Conservation (phyloP, 495 filamentous ascomycete species). For the Aspergillus steynii region DNA sequence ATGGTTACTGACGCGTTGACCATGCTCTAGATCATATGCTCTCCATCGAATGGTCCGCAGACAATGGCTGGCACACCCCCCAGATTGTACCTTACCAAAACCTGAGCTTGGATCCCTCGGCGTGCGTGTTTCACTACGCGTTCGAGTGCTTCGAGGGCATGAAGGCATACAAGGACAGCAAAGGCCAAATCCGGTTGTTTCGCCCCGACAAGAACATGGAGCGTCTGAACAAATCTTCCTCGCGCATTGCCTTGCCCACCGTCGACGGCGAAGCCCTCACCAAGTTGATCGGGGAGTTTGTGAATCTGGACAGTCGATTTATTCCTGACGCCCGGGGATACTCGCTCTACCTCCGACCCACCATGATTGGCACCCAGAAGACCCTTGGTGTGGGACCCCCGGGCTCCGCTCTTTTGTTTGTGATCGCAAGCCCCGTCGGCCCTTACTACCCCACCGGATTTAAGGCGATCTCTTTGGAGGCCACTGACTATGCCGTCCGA, state of each 20-base stretch:
- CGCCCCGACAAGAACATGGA: slow-evolving; percentile 96
- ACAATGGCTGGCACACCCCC: slow-evolving; percentile 76
- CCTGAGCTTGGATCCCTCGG: slow-evolving; percentile 91
- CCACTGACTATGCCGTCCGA: slow-evolving; percentile 90
- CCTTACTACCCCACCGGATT: slow-evolving; percentile 98
- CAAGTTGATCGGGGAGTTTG: slow-evolving; percentile 76
- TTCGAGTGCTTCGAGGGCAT: slow-evolving; percentile 98
- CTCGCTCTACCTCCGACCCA: slow-evolving; percentile 91
- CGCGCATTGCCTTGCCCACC: slow-evolving; percentile 87
- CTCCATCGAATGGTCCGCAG: slow-evolving; percentile 86
- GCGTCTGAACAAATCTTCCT: slow-evolving; percentile 83
- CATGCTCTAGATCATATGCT: slow-evolving; percentile 87
- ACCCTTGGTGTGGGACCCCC: slow-evolving; percentile 91
- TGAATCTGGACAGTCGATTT: slow-evolving; percentile 79
- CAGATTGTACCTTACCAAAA: slow-evolving; percentile 92
- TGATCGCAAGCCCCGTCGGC: slow-evolving; percentile 95
- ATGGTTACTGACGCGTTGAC: slow-evolving; percentile 20
- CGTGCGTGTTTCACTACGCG: slow-evolving; percentile 97
- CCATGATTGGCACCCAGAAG: slow-evolving; percentile 93
- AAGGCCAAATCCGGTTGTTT: slow-evolving; percentile 79
- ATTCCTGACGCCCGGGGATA: slow-evolving; percentile 82
- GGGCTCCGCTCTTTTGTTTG: slow-evolving; percentile 84
- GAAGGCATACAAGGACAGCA: slow-evolving; percentile 90
- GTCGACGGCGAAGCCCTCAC: slow-evolving; percentile 71
- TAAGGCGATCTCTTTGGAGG: slow-evolving; percentile 92